A percentile compares a stretch with the other conserved stretches of the same genome.
Evolutionary conservation across 164 flowering plant species (phyloP).

Genomic region (Stephania cephalantha): DNA sequence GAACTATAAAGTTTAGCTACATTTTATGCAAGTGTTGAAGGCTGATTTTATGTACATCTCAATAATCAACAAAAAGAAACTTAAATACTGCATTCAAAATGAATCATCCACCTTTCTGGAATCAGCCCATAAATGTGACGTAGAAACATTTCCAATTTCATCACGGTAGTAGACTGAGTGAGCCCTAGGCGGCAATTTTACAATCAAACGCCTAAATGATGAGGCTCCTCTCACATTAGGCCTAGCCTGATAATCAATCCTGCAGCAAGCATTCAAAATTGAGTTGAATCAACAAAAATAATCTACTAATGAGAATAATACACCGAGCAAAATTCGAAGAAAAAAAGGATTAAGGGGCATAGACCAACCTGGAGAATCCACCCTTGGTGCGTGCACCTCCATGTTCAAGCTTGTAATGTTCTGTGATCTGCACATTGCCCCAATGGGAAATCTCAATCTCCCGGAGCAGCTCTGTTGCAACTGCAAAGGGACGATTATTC

Average conservation of each 20-base stretch:
- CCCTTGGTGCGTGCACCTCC: conserved; percentile 82
- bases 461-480: conserved; percentile 69
- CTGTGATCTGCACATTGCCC: conserved; percentile 91
- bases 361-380: conserved; percentile 79
- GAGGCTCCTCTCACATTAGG: conserved; percentile 66
- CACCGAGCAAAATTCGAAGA: neutral
- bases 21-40: too few relatives aligned
- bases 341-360: neutral
- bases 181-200: conserved; percentile 84
- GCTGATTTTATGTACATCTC: neutral
- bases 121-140: conserved; percentile 74
- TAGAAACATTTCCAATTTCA: conserved; percentile 92
- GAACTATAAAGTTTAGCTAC: neutral
- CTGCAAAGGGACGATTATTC: conserved; percentile 66
- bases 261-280: conserved; percentile 24
- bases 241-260: conserved; percentile 81
- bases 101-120: conserved; percentile 53
- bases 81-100: neutral
- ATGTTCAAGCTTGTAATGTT: conserved; percentile 71
- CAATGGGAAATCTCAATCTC: conserved; percentile 95
- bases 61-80: neutral
- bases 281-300: neutral
- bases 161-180: conserved; percentile 94
- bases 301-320: neutral
- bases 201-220: conserved; percentile 64